Conservation (phyloP, 164 flowering plant species). For the Liriodendron chinense region DNA sequence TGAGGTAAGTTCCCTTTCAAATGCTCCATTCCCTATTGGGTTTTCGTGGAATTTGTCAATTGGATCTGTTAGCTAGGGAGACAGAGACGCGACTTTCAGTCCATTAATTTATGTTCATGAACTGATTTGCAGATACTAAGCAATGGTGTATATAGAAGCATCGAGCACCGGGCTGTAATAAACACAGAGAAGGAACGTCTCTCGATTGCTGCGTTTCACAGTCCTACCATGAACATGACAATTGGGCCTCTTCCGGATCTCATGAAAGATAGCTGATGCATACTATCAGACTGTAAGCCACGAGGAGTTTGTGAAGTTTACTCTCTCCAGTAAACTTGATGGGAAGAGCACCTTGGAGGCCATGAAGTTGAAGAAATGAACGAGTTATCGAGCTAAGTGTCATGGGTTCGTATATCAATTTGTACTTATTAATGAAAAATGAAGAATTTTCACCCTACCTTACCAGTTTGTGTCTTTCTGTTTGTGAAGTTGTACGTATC, state of each 20-base stretch:
- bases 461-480: no score
- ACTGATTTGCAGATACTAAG: conserved; percentile 40
- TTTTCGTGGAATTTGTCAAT: no score
- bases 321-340: conserved; percentile 13
- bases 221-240: conserved; percentile 12
- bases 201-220: conserved; percentile 49
- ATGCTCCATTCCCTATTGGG: no score
- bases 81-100: neutral
- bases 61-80: no score
- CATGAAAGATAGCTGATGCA: conserved; percentile 9
- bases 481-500: no score
- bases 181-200: conserved; percentile 36
- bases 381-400: neutral
- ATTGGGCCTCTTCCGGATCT: conserved; percentile 38
- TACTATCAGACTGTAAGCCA: conserved; percentile 21
- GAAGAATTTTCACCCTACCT: no score
- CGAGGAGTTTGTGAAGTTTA: conserved; percentile 22
- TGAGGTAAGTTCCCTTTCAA: conserved; percentile 34
- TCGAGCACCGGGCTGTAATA: conserved; percentile 53
- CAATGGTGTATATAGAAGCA: conserved; percentile 48
- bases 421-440: no score
- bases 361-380: conserved; percentile 11
- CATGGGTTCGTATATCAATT: no score
- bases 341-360: conserved; percentile 20
- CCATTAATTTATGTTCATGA: neutral